These are phyloP conservation scores for Globisporangium spiculum DNA, from an alignment of 352 stramenopile species.

Conservation along the genomic window DNA sequence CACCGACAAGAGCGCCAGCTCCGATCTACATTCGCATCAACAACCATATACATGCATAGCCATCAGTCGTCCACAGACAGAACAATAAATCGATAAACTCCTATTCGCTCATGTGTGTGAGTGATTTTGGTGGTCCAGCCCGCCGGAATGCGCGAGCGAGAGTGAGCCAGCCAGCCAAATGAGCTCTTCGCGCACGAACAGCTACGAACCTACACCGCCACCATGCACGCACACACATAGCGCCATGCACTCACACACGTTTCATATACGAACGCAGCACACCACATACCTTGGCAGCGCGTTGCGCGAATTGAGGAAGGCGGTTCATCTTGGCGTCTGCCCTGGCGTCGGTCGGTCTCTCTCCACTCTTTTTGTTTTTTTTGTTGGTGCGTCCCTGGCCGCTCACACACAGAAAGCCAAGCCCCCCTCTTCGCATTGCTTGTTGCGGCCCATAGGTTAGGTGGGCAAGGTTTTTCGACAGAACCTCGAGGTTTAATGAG, in stretches of 20 bases:
- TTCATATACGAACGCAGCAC: neutral
- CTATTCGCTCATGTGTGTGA: constrained; percentile 9
- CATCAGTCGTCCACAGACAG: constrained; percentile 8
- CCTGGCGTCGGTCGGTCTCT: neutral
- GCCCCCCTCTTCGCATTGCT: neutral
- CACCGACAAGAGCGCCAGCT: constrained; percentile 61
- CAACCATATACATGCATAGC: neutral
- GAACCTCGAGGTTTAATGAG: constrained; percentile 1
- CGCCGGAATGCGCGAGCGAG: constrained; percentile 7
- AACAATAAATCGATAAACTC: constrained; percentile 12
- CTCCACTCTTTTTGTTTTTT: constrained; percentile 47
- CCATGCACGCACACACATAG: neutral
- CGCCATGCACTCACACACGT: neutral
- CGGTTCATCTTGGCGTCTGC: constrained; percentile 64
- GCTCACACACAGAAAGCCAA: constrained; percentile 12
- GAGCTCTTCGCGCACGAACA: neutral
- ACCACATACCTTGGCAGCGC: constrained; percentile 63
- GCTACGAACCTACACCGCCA: neutral
- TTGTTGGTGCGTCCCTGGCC: constrained; percentile 31
- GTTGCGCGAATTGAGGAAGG: constrained; percentile 65
- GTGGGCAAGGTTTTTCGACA: constrained; percentile 4
- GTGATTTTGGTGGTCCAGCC: constrained; percentile 67
- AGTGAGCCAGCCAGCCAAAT: neutral
- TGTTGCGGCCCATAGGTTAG: neutral
- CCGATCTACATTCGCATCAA: constrained; percentile 37